Base-by-base conservation (phyloP, 2,329 filamentous ascomycete species). In the Zarea fungicola region DNA sequence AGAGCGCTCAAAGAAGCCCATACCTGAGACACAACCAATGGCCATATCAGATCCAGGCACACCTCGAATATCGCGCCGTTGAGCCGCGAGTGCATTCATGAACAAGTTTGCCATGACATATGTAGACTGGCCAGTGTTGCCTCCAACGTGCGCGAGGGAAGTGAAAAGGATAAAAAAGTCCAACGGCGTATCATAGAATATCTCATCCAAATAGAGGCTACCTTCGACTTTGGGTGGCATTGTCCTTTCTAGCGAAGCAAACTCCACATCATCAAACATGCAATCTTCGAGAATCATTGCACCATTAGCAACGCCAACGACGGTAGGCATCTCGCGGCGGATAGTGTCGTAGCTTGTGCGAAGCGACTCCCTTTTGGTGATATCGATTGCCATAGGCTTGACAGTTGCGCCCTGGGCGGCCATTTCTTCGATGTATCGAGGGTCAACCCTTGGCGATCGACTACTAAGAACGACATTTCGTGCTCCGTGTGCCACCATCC, bases 1-100 rank as follows among this genome's bases (percentile, higher is more conserved):
- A 8, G 44, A 39, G 52, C 58, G 54, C 29, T 52, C 54, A 21
- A 74, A 59, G 50, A 71, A 74, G 0, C 75, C 75, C 1, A 68
- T 53, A 6, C 70, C 75, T 1, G 66, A 48, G 1, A 77, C 56
- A 6, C 56, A 46, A 2, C 59, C 53, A 18, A 77, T 6, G 54
- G 57, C 0, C 32, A 62, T 8, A 53, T 58, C 2, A 54, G 61
- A 14, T 51, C 54, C 0, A 56, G 55, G 14, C 56, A 55, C 13
- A 43, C 58, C 13, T 51, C 60, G 11, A 51, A 57, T 23, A 51
- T 58, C 25, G 57, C 44, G 44, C 6, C 42, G 28, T 19, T 47
- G 44, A 3, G 32, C 35, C 1, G 34, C 44, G 4, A 47, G 34
- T 7, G 34, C 25, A 8, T 11, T 19, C 44, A 47, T 47, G 34